Conservation (phyloP, 1,139 yeast species). For the Meyerozyma athensensis region DNA sequence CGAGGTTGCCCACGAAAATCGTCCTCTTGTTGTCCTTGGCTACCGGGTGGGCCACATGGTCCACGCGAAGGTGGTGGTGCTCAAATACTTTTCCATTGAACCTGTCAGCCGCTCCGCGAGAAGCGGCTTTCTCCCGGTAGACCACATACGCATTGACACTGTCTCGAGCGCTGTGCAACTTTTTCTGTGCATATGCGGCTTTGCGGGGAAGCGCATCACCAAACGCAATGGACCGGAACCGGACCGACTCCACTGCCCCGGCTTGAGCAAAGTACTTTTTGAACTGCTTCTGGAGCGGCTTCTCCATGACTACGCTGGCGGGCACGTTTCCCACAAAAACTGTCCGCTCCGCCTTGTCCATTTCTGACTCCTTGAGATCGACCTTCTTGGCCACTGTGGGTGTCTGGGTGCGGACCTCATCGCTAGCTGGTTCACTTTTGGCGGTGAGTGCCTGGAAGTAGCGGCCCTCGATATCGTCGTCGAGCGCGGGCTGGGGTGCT, state of each 20-base stretch:
- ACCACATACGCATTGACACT: constrained; percentile 88
- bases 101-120: constrained; percentile 47
- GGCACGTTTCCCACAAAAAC: constrained; percentile 87
- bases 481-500: constrained; percentile 22
- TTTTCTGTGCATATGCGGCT: constrained; percentile 81
- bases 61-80: constrained; percentile 80
- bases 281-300: constrained; percentile 56
- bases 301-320: constrained; percentile 58
- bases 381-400: constrained; percentile 29
- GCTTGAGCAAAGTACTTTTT: constrained; percentile 53
- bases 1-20: constrained; percentile 89
- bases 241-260: constrained; percentile 66
- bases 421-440: constrained; percentile 9
- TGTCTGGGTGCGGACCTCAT: constrained; percentile 9
- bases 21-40: constrained; percentile 80
- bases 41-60: constrained; percentile 86
- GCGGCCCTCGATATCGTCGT: constrained; percentile 43
- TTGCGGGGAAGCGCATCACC: constrained; percentile 87
- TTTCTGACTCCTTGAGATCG: constrained; percentile 61
- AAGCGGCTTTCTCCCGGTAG: constrained; percentile 47
- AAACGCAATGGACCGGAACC: constrained; percentile 91
- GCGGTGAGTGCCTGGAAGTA: constrained; percentile 36
- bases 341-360: constrained; percentile 83
- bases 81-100: constrained; percentile 68
- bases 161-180: constrained; percentile 72